phyloP scores from a whole-genome alignment of 768 basidiomycete genomes.

The Cystofilobasidium ferigula region DNA sequence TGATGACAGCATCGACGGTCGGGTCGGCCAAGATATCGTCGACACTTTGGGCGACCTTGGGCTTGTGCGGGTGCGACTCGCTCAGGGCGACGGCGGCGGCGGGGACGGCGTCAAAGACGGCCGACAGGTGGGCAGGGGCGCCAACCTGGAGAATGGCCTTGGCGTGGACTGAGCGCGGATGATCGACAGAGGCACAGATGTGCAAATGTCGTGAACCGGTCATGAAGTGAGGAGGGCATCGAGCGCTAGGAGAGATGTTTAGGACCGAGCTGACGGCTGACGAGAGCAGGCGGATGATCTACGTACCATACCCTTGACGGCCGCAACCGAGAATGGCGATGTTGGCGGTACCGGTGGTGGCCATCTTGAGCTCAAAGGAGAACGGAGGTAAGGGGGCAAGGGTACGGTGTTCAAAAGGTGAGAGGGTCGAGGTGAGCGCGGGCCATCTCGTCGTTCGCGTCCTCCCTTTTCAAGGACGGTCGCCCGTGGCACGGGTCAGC shows the following conservation, averaged over 20 bases:
- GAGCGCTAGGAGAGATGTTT: conserved; percentile 1
- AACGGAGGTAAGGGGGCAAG: no score
- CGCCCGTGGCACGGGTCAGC: no score
- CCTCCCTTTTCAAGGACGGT: no score
- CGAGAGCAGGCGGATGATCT: neutral
- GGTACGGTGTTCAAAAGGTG: no score
- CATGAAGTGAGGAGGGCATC: neutral
- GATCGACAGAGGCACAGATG: no score
- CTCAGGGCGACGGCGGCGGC: neutral
- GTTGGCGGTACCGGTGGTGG: neutral
- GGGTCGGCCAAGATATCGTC: neutral
- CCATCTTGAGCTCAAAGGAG: no score
- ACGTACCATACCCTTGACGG: neutral
- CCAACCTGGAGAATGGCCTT: neutral
- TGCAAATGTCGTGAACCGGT: neutral
- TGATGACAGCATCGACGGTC: neutral
- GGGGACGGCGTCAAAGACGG: neutral
- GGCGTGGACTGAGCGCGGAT: neutral
- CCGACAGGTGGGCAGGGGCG: neutral
- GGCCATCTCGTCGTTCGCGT: no score
- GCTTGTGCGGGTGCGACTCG: neutral
- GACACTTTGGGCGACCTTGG: neutral
- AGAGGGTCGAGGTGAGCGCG: no score
- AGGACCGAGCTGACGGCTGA: neutral
- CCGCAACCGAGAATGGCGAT: conserved; percentile 9